Percentiles rank a stretch among this genome's conserved stretches.
phyloP scores from a whole-genome alignment of 345 rosid genomes.

The Raphanus raphanistrum region DNA sequence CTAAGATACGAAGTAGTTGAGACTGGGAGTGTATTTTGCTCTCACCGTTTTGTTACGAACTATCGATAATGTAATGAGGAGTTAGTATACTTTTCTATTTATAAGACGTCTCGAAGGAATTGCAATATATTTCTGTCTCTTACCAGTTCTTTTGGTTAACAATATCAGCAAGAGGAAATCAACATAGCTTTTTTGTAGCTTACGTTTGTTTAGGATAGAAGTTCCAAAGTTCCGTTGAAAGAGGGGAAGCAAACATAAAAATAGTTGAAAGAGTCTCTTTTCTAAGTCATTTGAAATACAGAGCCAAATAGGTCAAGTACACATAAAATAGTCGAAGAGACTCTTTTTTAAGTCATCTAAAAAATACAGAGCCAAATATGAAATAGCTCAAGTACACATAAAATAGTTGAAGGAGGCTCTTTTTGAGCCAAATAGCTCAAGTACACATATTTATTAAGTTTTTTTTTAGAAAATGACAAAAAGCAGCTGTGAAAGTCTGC shows the following conservation, averaged over 20 bases:
- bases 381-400: too few relatives aligned
- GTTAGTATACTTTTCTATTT: background rate
- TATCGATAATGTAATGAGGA: background rate
- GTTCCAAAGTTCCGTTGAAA: background rate
- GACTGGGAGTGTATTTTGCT: background rate
- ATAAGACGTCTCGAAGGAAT: background rate
- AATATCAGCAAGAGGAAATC: background rate
- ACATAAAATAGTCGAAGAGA: background rate
- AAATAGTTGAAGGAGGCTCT: too few relatives aligned
- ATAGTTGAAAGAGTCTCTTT: background rate
- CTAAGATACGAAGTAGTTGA: background rate
- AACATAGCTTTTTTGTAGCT: background rate
- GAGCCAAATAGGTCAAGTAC: background rate
- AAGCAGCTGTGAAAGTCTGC: background rate
- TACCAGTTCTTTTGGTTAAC: background rate
- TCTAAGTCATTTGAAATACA: background rate
- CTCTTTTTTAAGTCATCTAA: too few relatives aligned
- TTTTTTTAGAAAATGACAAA: background rate
- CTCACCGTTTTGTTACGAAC: background rate
- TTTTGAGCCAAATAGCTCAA: too few relatives aligned
- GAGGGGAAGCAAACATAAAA: background rate
- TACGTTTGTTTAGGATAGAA: too few relatives aligned
- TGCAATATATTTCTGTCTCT: background rate
- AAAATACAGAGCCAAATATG: too few relatives aligned
- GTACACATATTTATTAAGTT: background rate